phyloP scores from a whole-genome alignment of 306 rosid species.

The Cucurbita maxima region DNA sequence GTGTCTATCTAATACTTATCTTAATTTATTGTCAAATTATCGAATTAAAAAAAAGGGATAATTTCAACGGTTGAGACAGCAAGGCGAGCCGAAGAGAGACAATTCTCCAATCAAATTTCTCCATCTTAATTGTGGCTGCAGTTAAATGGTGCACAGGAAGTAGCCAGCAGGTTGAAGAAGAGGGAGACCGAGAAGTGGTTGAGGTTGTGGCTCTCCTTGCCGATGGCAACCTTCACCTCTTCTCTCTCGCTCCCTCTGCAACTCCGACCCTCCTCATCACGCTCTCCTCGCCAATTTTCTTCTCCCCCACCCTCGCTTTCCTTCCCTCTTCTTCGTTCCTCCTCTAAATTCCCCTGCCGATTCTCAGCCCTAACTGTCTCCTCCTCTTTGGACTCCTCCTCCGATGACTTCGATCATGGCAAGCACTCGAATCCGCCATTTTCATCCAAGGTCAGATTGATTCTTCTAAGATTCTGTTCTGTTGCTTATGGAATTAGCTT shows the following conservation, averaged over 20 bases:
- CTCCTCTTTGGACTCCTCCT: slow-evolving; percentile 31
- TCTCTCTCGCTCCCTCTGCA: slow-evolving; percentile 23
- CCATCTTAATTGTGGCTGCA: not conserved
- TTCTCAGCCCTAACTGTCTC: slow-evolving; percentile 25
- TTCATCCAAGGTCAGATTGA: slow-evolving; percentile 34
- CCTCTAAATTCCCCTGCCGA: slow-evolving; percentile 12
- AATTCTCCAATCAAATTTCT: not conserved
- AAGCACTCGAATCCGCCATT: not conserved
- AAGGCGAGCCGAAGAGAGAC: not conserved
- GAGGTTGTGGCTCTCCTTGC: slow-evolving; percentile 19
- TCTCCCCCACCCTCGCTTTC: not conserved
- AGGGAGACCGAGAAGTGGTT: not conserved
- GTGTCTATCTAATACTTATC: no score
- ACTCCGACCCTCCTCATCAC: slow-evolving; percentile 3
- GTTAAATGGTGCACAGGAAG: not conserved
- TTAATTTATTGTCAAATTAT: no score
- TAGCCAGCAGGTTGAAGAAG: not conserved
- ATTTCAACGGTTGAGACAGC: not conserved
- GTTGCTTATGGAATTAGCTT: not conserved
- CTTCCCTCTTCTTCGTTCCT: slow-evolving; percentile 7
- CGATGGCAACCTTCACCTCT: slow-evolving; percentile 72
- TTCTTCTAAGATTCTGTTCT: not conserved
- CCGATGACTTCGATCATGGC: slow-evolving; percentile 32
- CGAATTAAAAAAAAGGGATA: not conserved
- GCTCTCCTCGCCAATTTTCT: not conserved